Conservation (phyloP, 768 basidiomycete genomes). For the Lentinula sp. region DNA sequence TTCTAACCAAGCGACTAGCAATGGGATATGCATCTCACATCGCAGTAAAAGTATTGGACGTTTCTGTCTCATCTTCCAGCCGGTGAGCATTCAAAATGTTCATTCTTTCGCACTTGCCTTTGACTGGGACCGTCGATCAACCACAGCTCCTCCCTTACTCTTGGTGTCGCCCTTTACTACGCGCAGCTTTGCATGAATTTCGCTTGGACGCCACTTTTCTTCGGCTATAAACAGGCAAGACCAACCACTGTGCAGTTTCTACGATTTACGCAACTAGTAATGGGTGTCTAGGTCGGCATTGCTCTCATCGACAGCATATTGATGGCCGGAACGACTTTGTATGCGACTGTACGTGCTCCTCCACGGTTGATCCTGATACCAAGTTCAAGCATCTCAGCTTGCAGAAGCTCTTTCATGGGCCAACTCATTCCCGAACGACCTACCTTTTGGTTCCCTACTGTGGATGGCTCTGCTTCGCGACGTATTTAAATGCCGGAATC, state of each 20-base stretch:
- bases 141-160: slow-evolving; percentile 32
- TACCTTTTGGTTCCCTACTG: slow-evolving; percentile 62
- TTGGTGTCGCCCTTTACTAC: slow-evolving; percentile 54
- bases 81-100: slow-evolving; percentile 27
- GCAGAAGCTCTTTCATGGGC: slow-evolving; percentile 43
- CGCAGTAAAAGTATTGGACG: slow-evolving; percentile 48
- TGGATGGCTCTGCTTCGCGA: slow-evolving; percentile 59
- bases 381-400: neutral
- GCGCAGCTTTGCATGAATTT: slow-evolving; percentile 53
- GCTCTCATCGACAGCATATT: slow-evolving; percentile 51
- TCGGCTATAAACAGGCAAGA: slow-evolving; percentile 38
- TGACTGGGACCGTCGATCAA: too few relatives aligned
- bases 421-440: slow-evolving; percentile 40
- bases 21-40: slow-evolving; percentile 71
- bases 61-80: slow-evolving; percentile 27
- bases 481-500: slow-evolving; percentile 63
- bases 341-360: slow-evolving; percentile 45
- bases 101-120: neutral
- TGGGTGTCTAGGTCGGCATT: slow-evolving; percentile 34
- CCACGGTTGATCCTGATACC: neutral
- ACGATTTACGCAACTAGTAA: neutral
- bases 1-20: slow-evolving; percentile 18
- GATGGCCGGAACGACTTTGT: slow-evolving; percentile 47
- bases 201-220: slow-evolving; percentile 63
- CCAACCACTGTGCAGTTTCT: neutral